phyloP scores from a whole-genome alignment of 2,329 filamentous ascomycete species.

The Alternaria sp. region DNA sequence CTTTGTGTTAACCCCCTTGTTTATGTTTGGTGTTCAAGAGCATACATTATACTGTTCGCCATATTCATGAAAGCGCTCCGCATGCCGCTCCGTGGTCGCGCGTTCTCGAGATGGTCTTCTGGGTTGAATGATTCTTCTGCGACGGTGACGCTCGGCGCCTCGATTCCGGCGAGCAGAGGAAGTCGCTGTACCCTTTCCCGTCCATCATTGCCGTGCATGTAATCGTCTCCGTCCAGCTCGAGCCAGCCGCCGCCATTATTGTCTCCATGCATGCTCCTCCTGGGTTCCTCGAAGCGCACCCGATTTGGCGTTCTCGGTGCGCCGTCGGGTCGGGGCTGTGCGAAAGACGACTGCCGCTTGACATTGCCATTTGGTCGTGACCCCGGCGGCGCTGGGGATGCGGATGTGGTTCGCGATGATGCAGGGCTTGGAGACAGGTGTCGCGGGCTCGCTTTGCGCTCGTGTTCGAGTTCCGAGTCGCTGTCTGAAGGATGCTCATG shows the following conservation, averaged over 20 bases:
- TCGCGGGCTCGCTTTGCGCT: conserved; percentile 26
- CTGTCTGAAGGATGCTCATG: conserved; percentile 45
- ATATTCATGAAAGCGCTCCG: conserved; percentile 98
- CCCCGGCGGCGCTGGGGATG: conserved; percentile 41
- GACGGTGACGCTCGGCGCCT: conserved; percentile 80
- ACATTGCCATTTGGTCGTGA: conserved; percentile 37
- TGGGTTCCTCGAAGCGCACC: conserved; percentile 72
- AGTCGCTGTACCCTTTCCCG: conserved; percentile 61
- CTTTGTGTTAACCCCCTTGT: conserved; percentile 25
- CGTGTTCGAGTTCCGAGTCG: conserved; percentile 40
- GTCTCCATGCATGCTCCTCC: conserved; percentile 49
- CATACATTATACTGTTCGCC: conserved; percentile 93
- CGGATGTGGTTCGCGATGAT: conserved; percentile 41
- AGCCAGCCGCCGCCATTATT: conserved; percentile 53
- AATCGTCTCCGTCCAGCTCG: conserved; percentile 68
- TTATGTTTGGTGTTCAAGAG: background rate
- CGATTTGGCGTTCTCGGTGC: conserved; percentile 73
- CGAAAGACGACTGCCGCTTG: conserved; percentile 56
- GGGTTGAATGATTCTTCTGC: conserved; percentile 65
- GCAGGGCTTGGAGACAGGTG: conserved; percentile 41
- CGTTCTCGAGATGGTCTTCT: conserved; percentile 66
- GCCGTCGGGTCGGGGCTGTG: conserved; percentile 57
- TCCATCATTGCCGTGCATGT: conserved; percentile 55
- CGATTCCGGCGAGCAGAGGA: conserved; percentile 81
- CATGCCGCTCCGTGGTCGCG: conserved; percentile 84